Evolutionary conservation across 2,329 filamentous ascomycete genomes (phyloP), one percentile per base, ranked within the genome.

Genomic region (Thielaviopsis cerberus): DNA sequence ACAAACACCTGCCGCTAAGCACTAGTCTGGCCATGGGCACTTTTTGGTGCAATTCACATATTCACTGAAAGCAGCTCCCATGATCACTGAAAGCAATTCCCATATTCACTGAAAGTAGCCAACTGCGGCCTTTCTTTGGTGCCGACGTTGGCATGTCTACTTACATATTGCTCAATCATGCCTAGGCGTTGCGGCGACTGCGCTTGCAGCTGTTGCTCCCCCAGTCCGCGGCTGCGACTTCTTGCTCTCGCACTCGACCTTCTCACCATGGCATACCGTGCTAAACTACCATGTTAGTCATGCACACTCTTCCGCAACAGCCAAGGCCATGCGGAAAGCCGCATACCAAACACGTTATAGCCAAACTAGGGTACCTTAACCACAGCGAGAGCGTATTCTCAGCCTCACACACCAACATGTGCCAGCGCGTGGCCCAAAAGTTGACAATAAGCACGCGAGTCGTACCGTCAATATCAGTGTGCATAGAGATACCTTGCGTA

Each of bases 401-500:
- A 41, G 89, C 88, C 70, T 94, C 88, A 70, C 90, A 78, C 20
- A 90, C 84, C 62, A 95, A 74, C 13, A 87, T 83, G 72, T 92
- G 88, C 60, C 80, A 83, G 61, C 86, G 77, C 53, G 80, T 84
- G 5, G 88, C 88, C 89, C 89, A 95, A 74, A 94, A 94, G 57
- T 83, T 85, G n/a, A 87, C 88, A 55, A 95, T 82, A 1, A 89
- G 88, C 63, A 81, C 85, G 64, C 89, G 82, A 65, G 79, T 80
- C 13, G 71, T 73, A 69, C 94, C 88, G 61, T 85, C 80, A 54
- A 76, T 70, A 57, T 72, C 70, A 11, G 86, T 92, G 71, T 88
- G 81, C 81, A 74, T 95, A 95, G 30, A 94, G 86, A 72, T 89
- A 96, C 68, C 88, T 82, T 8, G 90, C 90, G 70, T 95, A 96